Base-by-base conservation (phyloP, 768 basidiomycete species). In the Tylopilus rubrobrunneus region DNA sequence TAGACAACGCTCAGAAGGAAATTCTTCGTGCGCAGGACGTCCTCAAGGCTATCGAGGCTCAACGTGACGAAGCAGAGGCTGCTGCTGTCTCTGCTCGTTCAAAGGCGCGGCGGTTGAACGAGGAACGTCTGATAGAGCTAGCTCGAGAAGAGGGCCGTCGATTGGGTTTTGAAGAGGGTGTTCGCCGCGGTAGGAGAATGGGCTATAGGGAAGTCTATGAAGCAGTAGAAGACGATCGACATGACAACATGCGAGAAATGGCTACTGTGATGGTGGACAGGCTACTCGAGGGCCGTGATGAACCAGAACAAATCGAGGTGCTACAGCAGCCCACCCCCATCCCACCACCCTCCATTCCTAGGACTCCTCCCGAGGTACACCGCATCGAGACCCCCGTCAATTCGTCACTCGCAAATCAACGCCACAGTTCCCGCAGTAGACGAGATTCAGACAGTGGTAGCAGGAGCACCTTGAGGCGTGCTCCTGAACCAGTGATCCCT, bases 1-100 rank as follows among this genome's bases (percentile, higher is more conserved):
- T 84, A 27, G 78, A 81, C 17, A 70, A 76, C 33, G 84, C 85
- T 15, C 83, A 85, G 58, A 73, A 72, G 70, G 82, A 85, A 60
- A 82, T 85, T 39, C 63, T 69, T 23, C 74, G 76, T 34, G 84
- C 83, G 0, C 82, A 85, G 56, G 72, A 75, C 4, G 71, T 80
- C 5, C 74, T 84, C 11, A 70, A 74, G 31, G 68, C 74, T 19
- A 69, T 83, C 5, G 78, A 83, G 46, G 67, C 68, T 0, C 76
- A 81, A 41, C 74, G 80, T 2, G 69, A 73, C 12, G 73, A 77
- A 2, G 82, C 82, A 0, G 80, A 83, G 56, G 69, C 73, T 6
- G 72, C 76, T 36, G 77, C 78, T 0, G 66, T 69, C 9, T 70
- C 73, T 12, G 75, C 78, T 25, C 71, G 81, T n/a, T 71, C 75